These are phyloP conservation scores for Kwoniella botswanensis DNA, from an alignment of 768 basidiomycete genomes.

Conservation along the genomic window DNA sequence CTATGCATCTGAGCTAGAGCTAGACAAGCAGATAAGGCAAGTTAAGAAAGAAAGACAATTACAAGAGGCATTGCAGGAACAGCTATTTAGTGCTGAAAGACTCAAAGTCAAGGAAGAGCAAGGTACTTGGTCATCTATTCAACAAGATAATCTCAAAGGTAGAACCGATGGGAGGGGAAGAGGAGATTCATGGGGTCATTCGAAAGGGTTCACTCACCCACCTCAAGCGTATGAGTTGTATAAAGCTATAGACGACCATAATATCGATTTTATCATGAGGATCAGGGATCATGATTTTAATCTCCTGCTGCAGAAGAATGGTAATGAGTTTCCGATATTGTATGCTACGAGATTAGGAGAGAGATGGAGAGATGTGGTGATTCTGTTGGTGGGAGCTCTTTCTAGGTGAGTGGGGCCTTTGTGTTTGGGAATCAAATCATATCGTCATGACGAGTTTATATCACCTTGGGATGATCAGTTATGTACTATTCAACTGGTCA, in stretches of 20 bases:
- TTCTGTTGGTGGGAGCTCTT: conserved; percentile 84
- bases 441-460: too few relatives aligned
- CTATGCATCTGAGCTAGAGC: conserved; percentile 46
- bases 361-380: conserved; percentile 70
- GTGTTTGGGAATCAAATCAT: neutral
- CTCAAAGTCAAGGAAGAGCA: conserved; percentile 22
- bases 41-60: conserved; percentile 41
- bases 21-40: conserved; percentile 44
- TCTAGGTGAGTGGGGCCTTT: conserved; percentile 63
- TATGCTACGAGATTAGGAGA: conserved; percentile 72
- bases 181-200: conserved; percentile 8
- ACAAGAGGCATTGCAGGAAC: conserved; percentile 53
- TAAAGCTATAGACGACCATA: conserved; percentile 81
- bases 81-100: conserved; percentile 44
- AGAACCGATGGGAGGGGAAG: conserved; percentile 7
- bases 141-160: neutral
- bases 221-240: conserved; percentile 72
- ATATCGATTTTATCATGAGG: conserved; percentile 66
- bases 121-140: conserved; percentile 19
- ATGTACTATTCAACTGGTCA: neutral
- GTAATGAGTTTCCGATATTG: conserved; percentile 83
- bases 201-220: conserved; percentile 43
- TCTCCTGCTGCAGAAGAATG: conserved; percentile 82
- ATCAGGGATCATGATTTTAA: conserved; percentile 54
- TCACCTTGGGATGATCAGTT: neutral